Conservation (phyloP, 306 rosid genomes). For the Prunus padus region DNA sequence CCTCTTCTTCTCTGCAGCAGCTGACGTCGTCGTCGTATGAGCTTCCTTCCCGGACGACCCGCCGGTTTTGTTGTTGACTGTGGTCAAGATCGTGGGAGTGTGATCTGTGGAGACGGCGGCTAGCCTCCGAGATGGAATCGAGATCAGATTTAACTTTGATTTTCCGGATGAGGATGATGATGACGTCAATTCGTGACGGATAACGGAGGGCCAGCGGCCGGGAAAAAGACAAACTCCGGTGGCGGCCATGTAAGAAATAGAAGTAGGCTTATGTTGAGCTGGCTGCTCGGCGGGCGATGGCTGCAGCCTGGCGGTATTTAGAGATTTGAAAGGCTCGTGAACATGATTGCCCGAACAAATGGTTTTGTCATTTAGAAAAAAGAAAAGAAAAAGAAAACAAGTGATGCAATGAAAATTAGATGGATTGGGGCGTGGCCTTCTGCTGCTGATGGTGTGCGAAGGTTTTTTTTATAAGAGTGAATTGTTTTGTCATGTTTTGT, state of each 20-base stretch:
- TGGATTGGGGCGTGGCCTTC: not conserved
- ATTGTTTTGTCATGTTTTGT: not conserved
- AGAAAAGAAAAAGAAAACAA: not conserved
- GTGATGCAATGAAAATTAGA: not conserved
- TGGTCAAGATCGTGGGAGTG: not conserved
- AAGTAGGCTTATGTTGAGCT: not conserved
- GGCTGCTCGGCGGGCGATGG: not conserved
- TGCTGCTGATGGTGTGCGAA: no score
- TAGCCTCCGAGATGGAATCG: constrained; percentile 13
- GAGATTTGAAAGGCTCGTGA: not conserved
- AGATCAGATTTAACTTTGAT: constrained; percentile 18
- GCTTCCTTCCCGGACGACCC: constrained; percentile 5
- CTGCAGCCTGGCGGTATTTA: not conserved
- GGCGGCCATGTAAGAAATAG: constrained; percentile 39
- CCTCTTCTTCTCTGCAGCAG: not conserved
- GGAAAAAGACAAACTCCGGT: constrained; percentile 31
- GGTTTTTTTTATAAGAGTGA: no score
- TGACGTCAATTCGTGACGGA: constrained; percentile 18
- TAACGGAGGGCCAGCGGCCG: constrained; percentile 5
- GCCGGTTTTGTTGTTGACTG: not conserved
- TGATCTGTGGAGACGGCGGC: constrained; percentile 39
- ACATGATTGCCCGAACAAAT: not conserved
- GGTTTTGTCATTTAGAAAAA: not conserved
- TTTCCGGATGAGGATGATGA: not conserved
- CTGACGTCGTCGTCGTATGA: not conserved